Evolutionary conservation across 164 flowering plant genomes (phyloP).

Genomic region (Dillenia suffruticosa): DNA sequence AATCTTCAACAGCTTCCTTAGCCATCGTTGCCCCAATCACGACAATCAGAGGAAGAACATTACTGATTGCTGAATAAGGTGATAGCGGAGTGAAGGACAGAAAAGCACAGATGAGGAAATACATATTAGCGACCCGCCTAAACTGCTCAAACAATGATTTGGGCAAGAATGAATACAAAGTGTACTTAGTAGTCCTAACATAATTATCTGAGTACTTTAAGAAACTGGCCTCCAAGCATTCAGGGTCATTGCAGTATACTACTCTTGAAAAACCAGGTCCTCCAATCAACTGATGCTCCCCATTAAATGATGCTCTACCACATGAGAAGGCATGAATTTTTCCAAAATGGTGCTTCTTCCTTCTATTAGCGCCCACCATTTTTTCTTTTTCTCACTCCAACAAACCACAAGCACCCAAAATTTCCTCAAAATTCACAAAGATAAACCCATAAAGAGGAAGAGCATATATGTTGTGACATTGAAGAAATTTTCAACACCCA

Average conservation of each 20-base stretch:
- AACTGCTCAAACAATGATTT: conserved; percentile 85
- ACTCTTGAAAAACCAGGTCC: conserved; percentile 78
- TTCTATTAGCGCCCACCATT: conserved; percentile 36
- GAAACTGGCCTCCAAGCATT: conserved; percentile 34
- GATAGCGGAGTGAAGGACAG: conserved; percentile 66
- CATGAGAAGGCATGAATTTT: conserved; percentile 53
- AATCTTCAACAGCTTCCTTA: conserved; percentile 78
- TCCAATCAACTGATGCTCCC: conserved; percentile 61
- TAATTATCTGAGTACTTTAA: conserved; percentile 47
- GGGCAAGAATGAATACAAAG: conserved; percentile 62
- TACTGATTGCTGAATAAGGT: conserved; percentile 60
- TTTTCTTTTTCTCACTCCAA: too few relatives aligned
- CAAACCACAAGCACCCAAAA: neutral
- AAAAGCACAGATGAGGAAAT: conserved; percentile 55
- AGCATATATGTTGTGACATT: too few relatives aligned
- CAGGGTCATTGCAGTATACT: conserved; percentile 65
- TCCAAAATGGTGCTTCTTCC: conserved; percentile 46
- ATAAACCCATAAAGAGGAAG: conserved; percentile 7
- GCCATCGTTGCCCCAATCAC: conserved; percentile 75
- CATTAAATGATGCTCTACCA: conserved; percentile 46
- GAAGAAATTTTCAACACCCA: too few relatives aligned
- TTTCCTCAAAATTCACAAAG: conserved; percentile 3
- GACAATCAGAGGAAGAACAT: conserved; percentile 54
- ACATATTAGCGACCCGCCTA: conserved; percentile 74
- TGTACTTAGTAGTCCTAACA: conserved; percentile 76